Conservation (phyloP, 306 rosid genomes). For the Oxytropis ochrocephala region DNA sequence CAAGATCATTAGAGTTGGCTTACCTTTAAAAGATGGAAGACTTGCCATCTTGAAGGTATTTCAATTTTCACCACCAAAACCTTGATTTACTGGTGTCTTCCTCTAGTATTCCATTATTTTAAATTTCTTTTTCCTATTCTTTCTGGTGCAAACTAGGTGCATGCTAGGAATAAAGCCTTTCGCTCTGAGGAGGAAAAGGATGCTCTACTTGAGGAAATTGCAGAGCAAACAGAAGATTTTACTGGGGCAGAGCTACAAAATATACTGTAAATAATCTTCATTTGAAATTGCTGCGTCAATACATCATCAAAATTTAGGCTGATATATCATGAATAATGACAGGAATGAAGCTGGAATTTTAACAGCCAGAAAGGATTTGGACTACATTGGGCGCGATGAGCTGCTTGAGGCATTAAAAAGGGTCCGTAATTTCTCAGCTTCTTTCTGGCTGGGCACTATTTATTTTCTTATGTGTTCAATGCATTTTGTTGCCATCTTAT, state of each 20-base stretch:
- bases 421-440: conserved; percentile 44
- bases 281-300: conserved; percentile 13
- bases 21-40: conserved; percentile 96
- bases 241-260: conserved; percentile 99
- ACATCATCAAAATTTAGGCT: conserved; percentile 13
- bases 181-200: conserved; percentile 82
- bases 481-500: conserved; percentile 4
- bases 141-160: conserved; percentile 58
- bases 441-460: conserved; percentile 21
- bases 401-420: conserved; percentile 92
- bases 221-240: conserved; percentile 85
- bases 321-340: conserved; percentile 33
- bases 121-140: not conserved
- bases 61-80: conserved; percentile 2
- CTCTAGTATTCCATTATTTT: conserved; percentile 6
- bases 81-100: conserved; percentile 3
- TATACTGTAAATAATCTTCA: conserved; percentile 56
- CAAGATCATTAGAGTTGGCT: conserved; percentile 95
- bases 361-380: conserved; percentile 96
- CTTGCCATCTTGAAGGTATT: conserved; percentile 84
- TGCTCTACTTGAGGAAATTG: conserved; percentile 68
- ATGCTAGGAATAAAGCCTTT: conserved; percentile 84
- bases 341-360: conserved; percentile 99
- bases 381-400: conserved; percentile 82
- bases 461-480: conserved; percentile 2